Evolutionary conservation across 805 yeast genomes (phyloP).

Genomic region (Teunomyces panamensis): DNA sequence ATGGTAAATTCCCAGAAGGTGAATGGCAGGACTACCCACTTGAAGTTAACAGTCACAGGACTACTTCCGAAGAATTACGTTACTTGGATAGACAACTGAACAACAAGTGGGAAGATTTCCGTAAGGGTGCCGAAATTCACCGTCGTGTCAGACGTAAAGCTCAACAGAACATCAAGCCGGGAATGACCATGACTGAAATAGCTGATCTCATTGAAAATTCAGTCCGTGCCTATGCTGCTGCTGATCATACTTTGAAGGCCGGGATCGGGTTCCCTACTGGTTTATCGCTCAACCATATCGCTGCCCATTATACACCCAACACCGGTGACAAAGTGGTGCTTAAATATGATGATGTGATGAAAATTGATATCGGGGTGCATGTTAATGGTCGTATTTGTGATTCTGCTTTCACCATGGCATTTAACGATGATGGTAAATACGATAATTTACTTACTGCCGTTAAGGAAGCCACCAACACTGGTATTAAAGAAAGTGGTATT

Average conservation of each 20-base stretch:
- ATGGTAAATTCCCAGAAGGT: conserved; percentile 79
- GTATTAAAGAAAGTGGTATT: conserved; percentile 88
- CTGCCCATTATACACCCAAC: conserved; percentile 98
- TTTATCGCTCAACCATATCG: conserved; percentile 84
- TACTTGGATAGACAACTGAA: conserved; percentile 65
- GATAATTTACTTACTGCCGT: conserved; percentile 82
- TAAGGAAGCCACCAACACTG: conserved; percentile 89
- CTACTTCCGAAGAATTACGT: conserved; percentile 84
- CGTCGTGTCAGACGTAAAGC: conserved; percentile 85
- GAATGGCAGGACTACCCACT: conserved; percentile 77
- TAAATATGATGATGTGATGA: conserved; percentile 87
- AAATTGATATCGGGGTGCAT: conserved; percentile 96
- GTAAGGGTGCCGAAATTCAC: conserved; percentile 96
- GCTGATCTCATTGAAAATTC: conserved; percentile 88
- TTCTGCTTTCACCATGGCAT: conserved; percentile 90
- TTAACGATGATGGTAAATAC: conserved; percentile 78
- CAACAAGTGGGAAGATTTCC: conserved; percentile 76
- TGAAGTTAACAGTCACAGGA: conserved; percentile 62
- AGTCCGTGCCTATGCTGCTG: conserved; percentile 69
- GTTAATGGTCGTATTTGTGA: conserved; percentile 92
- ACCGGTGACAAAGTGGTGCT: conserved; percentile 85
- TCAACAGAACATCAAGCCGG: conserved; percentile 73
- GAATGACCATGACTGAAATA: conserved; percentile 86
- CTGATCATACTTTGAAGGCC: conserved; percentile 59
- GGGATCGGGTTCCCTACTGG: conserved; percentile 99